Evolutionary conservation across 768 basidiomycete species (phyloP).

Genomic region (Termitomyces sp.): DNA sequence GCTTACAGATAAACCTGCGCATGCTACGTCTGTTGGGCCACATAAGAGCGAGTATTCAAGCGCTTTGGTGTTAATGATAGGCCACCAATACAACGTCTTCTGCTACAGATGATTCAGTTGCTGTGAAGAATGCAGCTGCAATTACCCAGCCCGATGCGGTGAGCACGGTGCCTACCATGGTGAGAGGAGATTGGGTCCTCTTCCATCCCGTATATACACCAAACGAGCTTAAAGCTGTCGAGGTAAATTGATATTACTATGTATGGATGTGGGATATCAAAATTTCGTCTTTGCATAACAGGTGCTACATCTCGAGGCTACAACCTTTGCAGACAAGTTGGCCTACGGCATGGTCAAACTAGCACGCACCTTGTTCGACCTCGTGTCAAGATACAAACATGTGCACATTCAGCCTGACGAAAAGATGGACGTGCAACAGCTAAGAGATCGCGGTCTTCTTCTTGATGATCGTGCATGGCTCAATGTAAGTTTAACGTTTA

Average conservation of each 20-base stretch:
- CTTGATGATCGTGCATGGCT: slow-evolving; percentile 79
- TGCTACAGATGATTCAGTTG: slow-evolving; percentile 11
- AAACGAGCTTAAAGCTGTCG: slow-evolving; percentile 67
- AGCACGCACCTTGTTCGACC: slow-evolving; percentile 67
- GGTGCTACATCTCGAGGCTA: slow-evolving; percentile 68
- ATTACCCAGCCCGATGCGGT: slow-evolving; percentile 41
- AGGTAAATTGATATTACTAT: slow-evolving; percentile 35
- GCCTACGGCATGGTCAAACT: slow-evolving; percentile 61
- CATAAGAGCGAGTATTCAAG: slow-evolving; percentile 15
- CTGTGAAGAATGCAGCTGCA: slow-evolving; percentile 15
- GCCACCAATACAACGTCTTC: not conserved
- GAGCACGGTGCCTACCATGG: slow-evolving; percentile 49
- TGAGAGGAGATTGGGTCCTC: slow-evolving; percentile 83
- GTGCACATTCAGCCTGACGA: slow-evolving; percentile 53
- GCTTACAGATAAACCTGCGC: slow-evolving; percentile 16
- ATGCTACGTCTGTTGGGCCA: slow-evolving; percentile 14
- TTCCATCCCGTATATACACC: slow-evolving; percentile 89
- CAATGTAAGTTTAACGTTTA: slow-evolving; percentile 35
- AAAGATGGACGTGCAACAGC: slow-evolving; percentile 65
- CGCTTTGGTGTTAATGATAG: not conserved
- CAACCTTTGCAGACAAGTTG: slow-evolving; percentile 67
- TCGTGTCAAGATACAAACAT: slow-evolving; percentile 84
- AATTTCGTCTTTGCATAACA: slow-evolving; percentile 17
- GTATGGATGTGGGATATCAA: not conserved
- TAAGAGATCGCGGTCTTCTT: slow-evolving; percentile 69